Evolutionary conservation across 2,329 filamentous ascomycete species (phyloP).

Genomic region (Tolypocladium ovalisporum): DNA sequence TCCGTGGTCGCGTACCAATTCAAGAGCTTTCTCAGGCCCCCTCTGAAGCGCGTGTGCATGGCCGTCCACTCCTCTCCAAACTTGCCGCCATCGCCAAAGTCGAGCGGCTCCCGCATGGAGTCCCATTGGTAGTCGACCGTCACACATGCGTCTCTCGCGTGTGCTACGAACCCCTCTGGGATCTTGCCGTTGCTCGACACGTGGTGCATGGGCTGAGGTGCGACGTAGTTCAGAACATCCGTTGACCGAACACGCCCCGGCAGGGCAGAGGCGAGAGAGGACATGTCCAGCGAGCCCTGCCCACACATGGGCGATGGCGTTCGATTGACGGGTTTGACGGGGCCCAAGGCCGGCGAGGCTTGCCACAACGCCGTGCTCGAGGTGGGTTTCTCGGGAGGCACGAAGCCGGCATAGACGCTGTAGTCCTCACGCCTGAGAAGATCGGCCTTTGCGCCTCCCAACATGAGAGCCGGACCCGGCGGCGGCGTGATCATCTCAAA

Average conservation of each 20-base stretch:
- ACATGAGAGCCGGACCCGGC: conserved; percentile 75
- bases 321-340: conserved; percentile 12
- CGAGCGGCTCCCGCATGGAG: conserved; percentile 65
- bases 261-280: conserved; percentile 22
- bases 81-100: conserved; percentile 80
- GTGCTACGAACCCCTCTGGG: conserved; percentile 76
- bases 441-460: conserved; percentile 79
- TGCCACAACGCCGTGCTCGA: conserved; percentile 20
- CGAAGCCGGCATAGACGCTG: conserved; percentile 27
- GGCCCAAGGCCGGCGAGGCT: conserved; percentile 16
- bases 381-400: conserved; percentile 10
- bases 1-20: conserved; percentile 65
- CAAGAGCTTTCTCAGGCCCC: conserved; percentile 66
- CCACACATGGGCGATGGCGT: conserved; percentile 13
- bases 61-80: conserved; percentile 90
- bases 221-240: conserved; percentile 46
- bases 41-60: conserved; percentile 86
- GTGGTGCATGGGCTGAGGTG: conserved; percentile 74
- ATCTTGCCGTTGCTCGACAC: conserved; percentile 72
- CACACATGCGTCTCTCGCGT: conserved; percentile 78
- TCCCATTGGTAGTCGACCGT: conserved; percentile 95
- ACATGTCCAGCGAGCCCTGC: conserved; percentile 14
- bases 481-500: conserved; percentile 88
- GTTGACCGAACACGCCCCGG: conserved; percentile 15
- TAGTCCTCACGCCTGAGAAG: conserved; percentile 68